Percentiles rank a stretch among this genome's conserved stretches.
Evolutionary conservation across 2,329 filamentous ascomycete genomes (phyloP).

Genomic region (Huntiella omanensis): DNA sequence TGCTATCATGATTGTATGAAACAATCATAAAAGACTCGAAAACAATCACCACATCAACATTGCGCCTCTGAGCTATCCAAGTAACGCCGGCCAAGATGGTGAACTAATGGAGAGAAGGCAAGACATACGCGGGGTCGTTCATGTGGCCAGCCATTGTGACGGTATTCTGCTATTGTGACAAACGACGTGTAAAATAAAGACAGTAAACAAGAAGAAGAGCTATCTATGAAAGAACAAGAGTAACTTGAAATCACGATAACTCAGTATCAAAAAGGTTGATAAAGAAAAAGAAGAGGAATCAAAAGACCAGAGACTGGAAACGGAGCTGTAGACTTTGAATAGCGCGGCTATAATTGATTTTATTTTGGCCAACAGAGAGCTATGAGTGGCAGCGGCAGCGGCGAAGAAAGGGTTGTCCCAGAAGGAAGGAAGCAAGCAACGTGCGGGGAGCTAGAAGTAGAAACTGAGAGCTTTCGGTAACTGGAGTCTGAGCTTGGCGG

Average conservation of each 20-base stretch:
- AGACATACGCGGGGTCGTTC: constrained; percentile 11
- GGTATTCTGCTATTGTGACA: constrained; percentile 5
- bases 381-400: constrained; percentile 5
- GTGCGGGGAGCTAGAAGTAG: constrained; percentile 6
- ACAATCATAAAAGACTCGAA: no score
- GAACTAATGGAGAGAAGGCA: neutral
- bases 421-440: constrained; percentile 6
- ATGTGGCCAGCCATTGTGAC: constrained; percentile 11
- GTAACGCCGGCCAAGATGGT: neutral
- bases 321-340: neutral
- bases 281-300: constrained; percentile 4
- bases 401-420: constrained; percentile 3
- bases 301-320: neutral
- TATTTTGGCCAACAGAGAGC: neutral
- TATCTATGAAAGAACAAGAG: no score
- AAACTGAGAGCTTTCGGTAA: neutral
- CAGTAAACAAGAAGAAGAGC: constrained; percentile 6
- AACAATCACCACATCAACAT: no score
- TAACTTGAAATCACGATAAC: no score
- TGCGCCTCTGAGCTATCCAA: no score
- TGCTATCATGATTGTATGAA: no score
- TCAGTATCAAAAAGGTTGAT: neutral
- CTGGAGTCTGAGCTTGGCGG: no score
- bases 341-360: constrained; percentile 8
- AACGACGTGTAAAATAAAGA: constrained; percentile 3